Conservation (phyloP, 495 filamentous ascomycete genomes). For the Talaromyces trachyspermus region DNA sequence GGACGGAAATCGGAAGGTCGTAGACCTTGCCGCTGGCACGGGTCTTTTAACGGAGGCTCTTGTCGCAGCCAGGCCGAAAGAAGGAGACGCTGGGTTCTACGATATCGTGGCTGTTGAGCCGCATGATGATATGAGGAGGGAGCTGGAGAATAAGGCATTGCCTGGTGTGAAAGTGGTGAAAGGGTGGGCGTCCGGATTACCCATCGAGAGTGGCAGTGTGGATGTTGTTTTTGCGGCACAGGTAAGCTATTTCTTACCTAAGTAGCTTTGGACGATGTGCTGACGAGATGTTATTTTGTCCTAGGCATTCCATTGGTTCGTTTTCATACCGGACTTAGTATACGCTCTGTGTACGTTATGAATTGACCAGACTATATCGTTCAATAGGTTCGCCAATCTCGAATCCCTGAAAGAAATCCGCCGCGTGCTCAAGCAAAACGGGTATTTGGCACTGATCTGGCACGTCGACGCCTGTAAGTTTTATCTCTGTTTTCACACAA, state of each 20-base stretch:
- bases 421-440: constrained; percentile 44
- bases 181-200: constrained; percentile 48
- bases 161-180: constrained; percentile 39
- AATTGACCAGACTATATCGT: background rate
- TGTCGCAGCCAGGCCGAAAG: constrained; percentile 40
- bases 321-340: background rate
- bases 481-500: no score
- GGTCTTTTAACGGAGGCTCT: constrained; percentile 61
- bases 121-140: constrained; percentile 49
- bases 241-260: constrained; percentile 32
- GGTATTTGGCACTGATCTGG: constrained; percentile 54
- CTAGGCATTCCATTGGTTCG: constrained; percentile 56
- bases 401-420: constrained; percentile 51
- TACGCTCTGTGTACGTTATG: no score
- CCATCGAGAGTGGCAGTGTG: constrained; percentile 45
- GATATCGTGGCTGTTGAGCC: constrained; percentile 56
- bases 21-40: constrained; percentile 59
- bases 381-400: constrained; percentile 50
- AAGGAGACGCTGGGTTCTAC: no score
- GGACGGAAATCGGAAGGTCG: constrained; percentile 25
- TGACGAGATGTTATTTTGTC: no score
- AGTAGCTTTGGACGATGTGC: no score
- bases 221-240: constrained; percentile 59
- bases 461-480: constrained; percentile 58
- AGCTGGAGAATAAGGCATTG: constrained; percentile 47